phyloP scores from a whole-genome alignment of 306 rosid genomes.

The Dryas drummondii region DNA sequence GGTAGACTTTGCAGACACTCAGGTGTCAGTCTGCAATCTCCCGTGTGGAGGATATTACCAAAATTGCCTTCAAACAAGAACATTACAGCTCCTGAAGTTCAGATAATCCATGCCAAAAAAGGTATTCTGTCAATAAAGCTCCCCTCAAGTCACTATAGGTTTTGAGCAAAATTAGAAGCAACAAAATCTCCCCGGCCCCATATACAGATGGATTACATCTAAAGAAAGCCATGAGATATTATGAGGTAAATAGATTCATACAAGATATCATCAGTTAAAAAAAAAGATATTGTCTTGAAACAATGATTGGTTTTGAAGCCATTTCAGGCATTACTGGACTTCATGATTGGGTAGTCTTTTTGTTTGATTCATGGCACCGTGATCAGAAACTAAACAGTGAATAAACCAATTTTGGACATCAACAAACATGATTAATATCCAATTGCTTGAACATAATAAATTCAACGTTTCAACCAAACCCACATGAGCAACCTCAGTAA shows the following conservation, averaged over 20 bases:
- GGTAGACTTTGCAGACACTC: constrained; percentile 66
- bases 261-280: not conserved
- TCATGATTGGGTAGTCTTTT: not conserved
- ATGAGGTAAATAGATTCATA: not conserved
- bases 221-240: not conserved
- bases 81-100: constrained; percentile 71
- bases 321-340: not conserved
- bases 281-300: too few relatives aligned
- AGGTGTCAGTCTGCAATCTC: constrained; percentile 74
- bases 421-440: too few relatives aligned
- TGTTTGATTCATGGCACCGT: too few relatives aligned
- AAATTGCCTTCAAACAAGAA: constrained; percentile 75
- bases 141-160: constrained; percentile 1
- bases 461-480: too few relatives aligned
- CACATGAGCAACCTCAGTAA: too few relatives aligned
- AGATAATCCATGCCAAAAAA: constrained; percentile 35
- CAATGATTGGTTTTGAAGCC: too few relatives aligned
- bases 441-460: too few relatives aligned
- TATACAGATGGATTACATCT: not conserved
- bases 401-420: too few relatives aligned
- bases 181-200: not conserved
- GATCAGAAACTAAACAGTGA: too few relatives aligned
- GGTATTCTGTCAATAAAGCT: constrained; percentile 34
- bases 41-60: constrained; percentile 70
- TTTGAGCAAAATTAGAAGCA: too few relatives aligned